Conservation (phyloP, 371 early-diverging fungal genomes). For the Mortierella sp. region DNA sequence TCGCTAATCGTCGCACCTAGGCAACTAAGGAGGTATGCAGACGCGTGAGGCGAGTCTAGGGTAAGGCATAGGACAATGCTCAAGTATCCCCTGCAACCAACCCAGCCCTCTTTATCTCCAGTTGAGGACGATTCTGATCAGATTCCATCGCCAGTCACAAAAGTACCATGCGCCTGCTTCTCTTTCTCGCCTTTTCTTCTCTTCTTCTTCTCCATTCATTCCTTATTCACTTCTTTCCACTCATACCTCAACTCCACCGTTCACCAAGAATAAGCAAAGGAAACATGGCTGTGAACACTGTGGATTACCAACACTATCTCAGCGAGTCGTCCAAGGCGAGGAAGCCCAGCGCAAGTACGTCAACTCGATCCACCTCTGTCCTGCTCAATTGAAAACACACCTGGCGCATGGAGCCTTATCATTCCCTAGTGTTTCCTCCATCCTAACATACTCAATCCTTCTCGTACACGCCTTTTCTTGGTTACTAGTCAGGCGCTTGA, state of each 20-base stretch:
- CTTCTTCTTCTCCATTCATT: conserved; percentile 8
- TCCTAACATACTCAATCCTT: background rate
- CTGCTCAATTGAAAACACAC: background rate
- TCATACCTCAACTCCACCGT: background rate
- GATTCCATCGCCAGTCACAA: too few species aligned
- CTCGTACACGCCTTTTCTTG: background rate
- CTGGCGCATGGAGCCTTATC: too few species aligned
- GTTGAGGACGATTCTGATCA: too few species aligned
- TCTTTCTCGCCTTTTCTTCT: background rate
- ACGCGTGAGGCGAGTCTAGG: too few species aligned
- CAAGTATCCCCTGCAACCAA: too few species aligned
- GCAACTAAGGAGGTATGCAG: too few species aligned
- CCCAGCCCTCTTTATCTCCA: too few species aligned
- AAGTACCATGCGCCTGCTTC: too few species aligned
- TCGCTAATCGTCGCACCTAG: too few species aligned
- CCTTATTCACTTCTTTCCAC: background rate
- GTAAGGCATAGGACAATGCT: too few species aligned
- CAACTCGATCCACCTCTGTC: background rate
- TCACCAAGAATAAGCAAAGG: too few species aligned
- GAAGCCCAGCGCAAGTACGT: conserved; percentile 61
- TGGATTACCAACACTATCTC: conserved; percentile 59
- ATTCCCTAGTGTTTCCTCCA: background rate
- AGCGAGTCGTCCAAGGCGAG: conserved; percentile 60
- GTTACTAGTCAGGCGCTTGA: conserved; percentile 46
- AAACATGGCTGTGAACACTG: conserved; percentile 17